Conservation (phyloP, 495 filamentous ascomycete species). For the Lineolata rhizophorae region DNA sequence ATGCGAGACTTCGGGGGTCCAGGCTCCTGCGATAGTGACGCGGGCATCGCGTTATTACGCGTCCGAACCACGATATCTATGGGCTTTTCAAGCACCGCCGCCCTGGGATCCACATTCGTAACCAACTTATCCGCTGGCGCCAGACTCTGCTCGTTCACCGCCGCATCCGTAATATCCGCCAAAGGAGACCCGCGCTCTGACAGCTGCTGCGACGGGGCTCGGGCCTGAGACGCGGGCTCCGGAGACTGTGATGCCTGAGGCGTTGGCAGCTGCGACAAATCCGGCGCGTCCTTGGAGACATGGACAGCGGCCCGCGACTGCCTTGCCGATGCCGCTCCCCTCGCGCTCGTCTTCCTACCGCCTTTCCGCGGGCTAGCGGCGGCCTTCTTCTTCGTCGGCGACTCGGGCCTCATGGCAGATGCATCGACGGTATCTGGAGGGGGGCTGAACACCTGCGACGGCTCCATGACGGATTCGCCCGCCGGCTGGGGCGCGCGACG, state of each 20-base stretch:
- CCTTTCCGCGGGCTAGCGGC: too few species aligned
- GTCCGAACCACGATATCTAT: slow-evolving; percentile 92
- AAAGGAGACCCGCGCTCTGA: slow-evolving; percentile 38
- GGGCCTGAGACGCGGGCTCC: slow-evolving; percentile 25
- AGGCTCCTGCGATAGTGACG: slow-evolving; percentile 34
- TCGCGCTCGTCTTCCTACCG: too few species aligned
- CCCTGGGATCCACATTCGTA: slow-evolving; percentile 42
- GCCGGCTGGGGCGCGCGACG: slow-evolving; percentile 17
- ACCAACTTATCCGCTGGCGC: slow-evolving; percentile 35
- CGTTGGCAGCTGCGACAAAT: slow-evolving; percentile 35
- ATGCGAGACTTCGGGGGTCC: slow-evolving; percentile 59
- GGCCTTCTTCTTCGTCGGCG: slow-evolving; percentile 38
- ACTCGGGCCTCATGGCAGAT: too few species aligned
- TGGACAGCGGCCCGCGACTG: too few species aligned
- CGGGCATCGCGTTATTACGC: slow-evolving; percentile 41
- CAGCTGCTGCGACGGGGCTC: slow-evolving; percentile 1
- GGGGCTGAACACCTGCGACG: slow-evolving; percentile 35
- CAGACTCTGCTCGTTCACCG: slow-evolving; percentile 32
- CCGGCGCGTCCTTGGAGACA: too few species aligned
- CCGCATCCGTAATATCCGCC: slow-evolving; percentile 54
- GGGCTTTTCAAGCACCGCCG: slow-evolving; percentile 62
- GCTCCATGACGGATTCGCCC: slow-evolving; percentile 27
- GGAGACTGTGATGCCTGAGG: slow-evolving; percentile 23
- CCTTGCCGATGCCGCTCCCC: too few species aligned
- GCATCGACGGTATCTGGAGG: too few species aligned